Percentiles rank a stretch among this genome's conserved stretches.
Conservation (phyloP, 1,284 basidiomycete genomes). For the Marasmius tenuissimus region DNA sequence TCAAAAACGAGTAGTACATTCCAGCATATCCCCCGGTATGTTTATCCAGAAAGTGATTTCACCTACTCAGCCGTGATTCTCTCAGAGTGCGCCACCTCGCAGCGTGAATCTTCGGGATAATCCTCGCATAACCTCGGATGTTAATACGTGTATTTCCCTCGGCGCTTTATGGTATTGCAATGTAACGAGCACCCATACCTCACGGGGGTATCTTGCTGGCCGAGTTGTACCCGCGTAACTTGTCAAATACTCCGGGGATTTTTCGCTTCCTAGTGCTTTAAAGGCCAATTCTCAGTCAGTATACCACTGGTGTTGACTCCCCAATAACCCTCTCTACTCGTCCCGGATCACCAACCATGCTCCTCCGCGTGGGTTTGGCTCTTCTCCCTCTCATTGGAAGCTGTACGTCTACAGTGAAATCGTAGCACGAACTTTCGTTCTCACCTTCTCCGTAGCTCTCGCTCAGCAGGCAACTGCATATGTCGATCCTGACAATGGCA, state of each 20-base stretch:
- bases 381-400: neutral
- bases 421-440: neutral
- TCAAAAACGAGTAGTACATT: too few species aligned
- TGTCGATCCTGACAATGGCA: slow-evolving; percentile 53
- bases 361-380: neutral
- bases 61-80: too few species aligned
- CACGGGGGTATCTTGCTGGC: too few species aligned
- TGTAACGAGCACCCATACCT: too few species aligned
- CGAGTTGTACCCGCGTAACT: too few species aligned
- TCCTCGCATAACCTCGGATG: too few species aligned
- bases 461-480: slow-evolving; percentile 39
- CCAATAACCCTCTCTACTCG: neutral
- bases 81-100: too few species aligned
- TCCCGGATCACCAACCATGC: neutral
- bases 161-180: too few species aligned
- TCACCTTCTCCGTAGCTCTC: slow-evolving; percentile 29
- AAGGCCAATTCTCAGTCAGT: neutral
- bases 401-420: neutral
- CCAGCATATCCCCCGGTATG: too few species aligned
- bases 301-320: neutral
- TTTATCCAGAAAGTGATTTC: too few species aligned
- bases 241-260: neutral
- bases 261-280: neutral
- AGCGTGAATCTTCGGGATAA: too few species aligned
- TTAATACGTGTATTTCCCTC: too few species aligned